Evolutionary conservation across 208 protist species (phyloP).

Genomic region (Acanthamoeba rhysodes): DNA sequence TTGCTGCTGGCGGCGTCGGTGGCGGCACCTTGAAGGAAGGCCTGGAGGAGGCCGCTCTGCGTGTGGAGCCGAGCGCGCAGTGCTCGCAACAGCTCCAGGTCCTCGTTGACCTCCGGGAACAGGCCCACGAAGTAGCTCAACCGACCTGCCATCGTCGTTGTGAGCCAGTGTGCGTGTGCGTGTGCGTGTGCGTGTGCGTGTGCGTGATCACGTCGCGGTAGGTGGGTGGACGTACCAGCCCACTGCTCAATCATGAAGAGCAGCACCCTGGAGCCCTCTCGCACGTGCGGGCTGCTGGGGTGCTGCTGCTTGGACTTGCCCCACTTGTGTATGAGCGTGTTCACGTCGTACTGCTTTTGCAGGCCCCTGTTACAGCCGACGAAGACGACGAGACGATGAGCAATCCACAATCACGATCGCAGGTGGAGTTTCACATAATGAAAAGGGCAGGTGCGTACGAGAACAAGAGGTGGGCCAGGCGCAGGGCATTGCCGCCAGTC

Average conservation of each 20-base stretch:
- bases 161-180: neutral
- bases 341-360: constrained; percentile 61
- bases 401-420: neutral
- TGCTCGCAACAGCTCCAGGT: neutral
- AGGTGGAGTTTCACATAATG: too few species aligned
- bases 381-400: too few species aligned
- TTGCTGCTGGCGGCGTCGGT: neutral
- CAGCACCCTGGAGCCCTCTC: constrained; percentile 37
- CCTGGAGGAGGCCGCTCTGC: constrained; percentile 46
- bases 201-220: neutral
- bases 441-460: constrained; percentile 44
- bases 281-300: constrained; percentile 1
- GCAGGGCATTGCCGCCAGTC: constrained; percentile 78
- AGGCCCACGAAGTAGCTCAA: constrained; percentile 55
- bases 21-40: neutral
- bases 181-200: too few species aligned
- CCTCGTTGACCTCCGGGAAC: constrained; percentile 26
- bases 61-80: neutral
- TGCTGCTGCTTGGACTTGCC: constrained; percentile 36
- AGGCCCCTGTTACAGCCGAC: neutral
- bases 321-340: constrained; percentile 18
- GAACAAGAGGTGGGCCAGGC: constrained; percentile 81
- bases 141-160: neutral
- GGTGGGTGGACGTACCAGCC: neutral
- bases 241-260: constrained; percentile 36